Conservation (phyloP, 441 rosid species). For the Eruca vesicaria region DNA sequence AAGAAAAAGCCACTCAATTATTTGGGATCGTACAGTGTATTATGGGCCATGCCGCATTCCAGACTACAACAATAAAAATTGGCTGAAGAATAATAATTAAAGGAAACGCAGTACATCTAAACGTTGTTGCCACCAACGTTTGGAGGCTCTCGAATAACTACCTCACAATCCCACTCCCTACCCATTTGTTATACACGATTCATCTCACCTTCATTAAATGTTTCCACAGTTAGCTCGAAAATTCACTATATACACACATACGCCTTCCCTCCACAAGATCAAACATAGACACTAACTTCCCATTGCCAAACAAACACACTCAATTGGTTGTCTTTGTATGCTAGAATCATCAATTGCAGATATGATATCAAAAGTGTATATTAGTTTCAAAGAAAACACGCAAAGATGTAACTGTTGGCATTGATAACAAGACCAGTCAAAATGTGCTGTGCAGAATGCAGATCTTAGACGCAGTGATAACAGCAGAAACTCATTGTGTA, state of each 20-base stretch:
- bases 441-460: too few species aligned
- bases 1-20: neutral
- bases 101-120: neutral
- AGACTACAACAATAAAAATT: slow-evolving; percentile 7
- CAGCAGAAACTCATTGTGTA: slow-evolving; percentile 57
- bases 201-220: slow-evolving; percentile 19
- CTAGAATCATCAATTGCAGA: too few species aligned
- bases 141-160: slow-evolving; percentile 28
- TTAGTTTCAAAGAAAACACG: too few species aligned
- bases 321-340: too few species aligned
- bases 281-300: slow-evolving; percentile 4
- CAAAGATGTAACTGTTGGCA: too few species aligned
- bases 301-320: too few species aligned
- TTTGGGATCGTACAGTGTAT: neutral
- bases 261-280: slow-evolving; percentile 23
- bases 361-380: too few species aligned
- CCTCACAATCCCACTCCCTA: too few species aligned
- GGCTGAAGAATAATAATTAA: neutral
- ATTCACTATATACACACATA: slow-evolving; percentile 19
- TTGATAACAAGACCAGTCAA: too few species aligned
- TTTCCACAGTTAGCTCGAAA: slow-evolving; percentile 27
- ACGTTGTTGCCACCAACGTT: slow-evolving; percentile 25
- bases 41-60: slow-evolving; percentile 20
- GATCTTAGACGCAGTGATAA: too few species aligned
- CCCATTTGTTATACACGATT: slow-evolving; percentile 3